Base-by-base conservation (phyloP, 441 rosid species). In the Gossypium schwendimanii region DNA sequence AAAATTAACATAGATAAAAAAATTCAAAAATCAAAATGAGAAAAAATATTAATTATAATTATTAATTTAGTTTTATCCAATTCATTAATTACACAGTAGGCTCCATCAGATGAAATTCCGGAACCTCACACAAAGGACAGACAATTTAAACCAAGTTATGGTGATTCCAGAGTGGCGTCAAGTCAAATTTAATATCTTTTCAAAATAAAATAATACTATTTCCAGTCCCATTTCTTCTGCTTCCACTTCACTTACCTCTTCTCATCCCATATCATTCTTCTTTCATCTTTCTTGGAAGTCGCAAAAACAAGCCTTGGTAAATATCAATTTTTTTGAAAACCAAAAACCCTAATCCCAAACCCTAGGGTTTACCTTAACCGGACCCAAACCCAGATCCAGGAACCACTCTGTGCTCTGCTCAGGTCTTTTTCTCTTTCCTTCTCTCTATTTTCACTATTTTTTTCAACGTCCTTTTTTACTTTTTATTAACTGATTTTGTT, bases 371-470 rank as follows among this genome's bases (percentile, higher is more conserved):
- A 77, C 84, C 57, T 71, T 59, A 83, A 83, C 85, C 74, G 81
- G 86, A 81, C 77, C 85, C 80, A 65, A 78, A 82, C 85, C 85
- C 80, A 69, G 76, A 81, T 84, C 79, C 76, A 75, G 7, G 67
- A 74, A 62, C 80, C 75, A 52, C 62, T 76, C 81, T 81, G 85
- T 81, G 82, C 59, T 67, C 44, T 81, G 83, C 59, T 67, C 44
- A 67, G 82, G 66, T 72, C 74, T 67, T 70, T 41, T 24, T 54
- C 57, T 60, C 36, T 54, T 11, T 10, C 63, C 57, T 21, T 36
- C 72, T 49, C 58, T 57, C 58, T 20, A 18, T 11, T 33, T 21
- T 24, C 47, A 9, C 23, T 11, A 0, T 1, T 6, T 39, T 12
- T 54, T 69, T 45, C 63, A 17, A 18, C 28, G 4, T 21, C 39